Evolutionary conservation across 2,329 filamentous ascomycete species (phyloP).

Genomic region (Epichloe glyceriae): DNA sequence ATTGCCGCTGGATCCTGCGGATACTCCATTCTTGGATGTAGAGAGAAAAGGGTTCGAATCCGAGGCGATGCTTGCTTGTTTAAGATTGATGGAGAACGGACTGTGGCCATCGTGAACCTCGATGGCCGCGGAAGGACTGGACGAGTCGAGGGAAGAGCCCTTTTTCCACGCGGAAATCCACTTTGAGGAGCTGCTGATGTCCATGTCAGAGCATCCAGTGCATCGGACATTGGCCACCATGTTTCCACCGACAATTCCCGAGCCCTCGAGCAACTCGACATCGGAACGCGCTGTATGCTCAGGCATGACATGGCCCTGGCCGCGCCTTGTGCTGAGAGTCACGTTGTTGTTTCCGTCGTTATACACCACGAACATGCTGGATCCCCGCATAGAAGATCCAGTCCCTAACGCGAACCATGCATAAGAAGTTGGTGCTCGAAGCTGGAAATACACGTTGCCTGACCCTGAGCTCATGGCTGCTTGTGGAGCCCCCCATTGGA

Average conservation of each 20-base stretch:
- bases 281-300: constrained; percentile 27
- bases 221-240: constrained; percentile 50
- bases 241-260: constrained; percentile 35
- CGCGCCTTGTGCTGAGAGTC: constrained; percentile 45
- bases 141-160: constrained; percentile 32
- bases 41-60: constrained; percentile 40
- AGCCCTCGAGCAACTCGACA: constrained; percentile 44
- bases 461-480: constrained; percentile 31
- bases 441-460: constrained; percentile 48
- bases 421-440: constrained; percentile 38
- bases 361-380: constrained; percentile 53
- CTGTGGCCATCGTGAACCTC: constrained; percentile 32
- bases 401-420: constrained; percentile 47
- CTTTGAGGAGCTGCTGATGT: constrained; percentile 24
- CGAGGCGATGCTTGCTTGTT: constrained; percentile 29
- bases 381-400: constrained; percentile 39
- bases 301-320: constrained; percentile 35
- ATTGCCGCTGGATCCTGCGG: not conserved
- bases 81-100: constrained; percentile 35
- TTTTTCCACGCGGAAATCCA: constrained; percentile 44
- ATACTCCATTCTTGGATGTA: not conserved
- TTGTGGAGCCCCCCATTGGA: constrained; percentile 40
- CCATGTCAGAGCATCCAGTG: constrained; percentile 36
- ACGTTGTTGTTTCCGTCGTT: constrained; percentile 44
- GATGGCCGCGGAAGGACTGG: constrained; percentile 27